A percentile compares a stretch with the other conserved stretches of the same genome.
Evolutionary conservation across 768 basidiomycete genomes (phyloP).

Genomic region (Amanita molliuscula): DNA sequence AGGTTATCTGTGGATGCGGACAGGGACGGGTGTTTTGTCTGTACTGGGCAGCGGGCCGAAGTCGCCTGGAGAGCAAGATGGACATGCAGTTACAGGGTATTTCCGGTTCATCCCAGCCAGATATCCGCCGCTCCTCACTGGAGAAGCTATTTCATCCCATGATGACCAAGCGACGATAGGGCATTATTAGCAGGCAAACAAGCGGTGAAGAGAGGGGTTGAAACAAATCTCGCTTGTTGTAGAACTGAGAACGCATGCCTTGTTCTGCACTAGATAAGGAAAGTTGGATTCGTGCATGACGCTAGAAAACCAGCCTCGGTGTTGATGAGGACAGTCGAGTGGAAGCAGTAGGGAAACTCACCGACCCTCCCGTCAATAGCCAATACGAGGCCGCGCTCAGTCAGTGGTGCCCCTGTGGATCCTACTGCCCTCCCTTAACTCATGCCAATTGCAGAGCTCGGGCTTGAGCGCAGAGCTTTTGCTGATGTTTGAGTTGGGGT

Average conservation of each 20-base stretch:
- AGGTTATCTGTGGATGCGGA: slow-evolving; percentile 31
- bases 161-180: slow-evolving; percentile 53
- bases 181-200: slow-evolving; percentile 9
- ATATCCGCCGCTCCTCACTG: no score
- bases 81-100: slow-evolving; percentile 6
- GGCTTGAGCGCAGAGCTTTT: no score
- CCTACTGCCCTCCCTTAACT: no score
- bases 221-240: slow-evolving; percentile 76
- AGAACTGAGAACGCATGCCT: slow-evolving; percentile 92
- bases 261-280: slow-evolving; percentile 90
- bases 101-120: no score
- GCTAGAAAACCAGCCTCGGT: neutral
- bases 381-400: no score
- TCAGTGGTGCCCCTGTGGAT: no score
- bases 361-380: no score
- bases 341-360: no score
- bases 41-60: slow-evolving; percentile 5
- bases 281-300: slow-evolving; percentile 92
- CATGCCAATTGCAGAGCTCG: no score
- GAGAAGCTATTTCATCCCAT: slow-evolving; percentile 32
- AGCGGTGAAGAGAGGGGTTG: neutral
- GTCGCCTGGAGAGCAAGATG: slow-evolving; percentile 8
- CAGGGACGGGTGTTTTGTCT: slow-evolving; percentile 24
- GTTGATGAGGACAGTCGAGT: no score
- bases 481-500: no score